A percentile compares a stretch with the other conserved stretches of the same genome.
Evolutionary conservation across 1,284 basidiomycete species (phyloP).

Genomic region (Sporisorium scitamineum): DNA sequence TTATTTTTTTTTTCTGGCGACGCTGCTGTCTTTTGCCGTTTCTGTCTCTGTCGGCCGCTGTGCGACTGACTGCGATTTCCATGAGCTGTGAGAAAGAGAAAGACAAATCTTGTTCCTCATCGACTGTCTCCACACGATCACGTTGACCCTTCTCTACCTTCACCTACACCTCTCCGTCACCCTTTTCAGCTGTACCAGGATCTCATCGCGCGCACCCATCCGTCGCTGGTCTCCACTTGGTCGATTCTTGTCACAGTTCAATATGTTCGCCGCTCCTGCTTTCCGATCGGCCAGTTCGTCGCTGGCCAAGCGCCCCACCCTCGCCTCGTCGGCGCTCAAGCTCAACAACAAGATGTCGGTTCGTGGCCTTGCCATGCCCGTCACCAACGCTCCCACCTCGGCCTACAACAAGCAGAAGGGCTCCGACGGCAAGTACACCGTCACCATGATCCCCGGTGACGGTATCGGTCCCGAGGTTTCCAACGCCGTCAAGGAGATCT

Average conservation of each 20-base stretch:
- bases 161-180: conserved; percentile 6
- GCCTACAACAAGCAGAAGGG: conserved; percentile 66
- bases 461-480: conserved; percentile 98
- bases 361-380: conserved; percentile 58
- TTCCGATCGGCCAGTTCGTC: conserved; percentile 50
- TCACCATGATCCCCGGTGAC: conserved; percentile 91
- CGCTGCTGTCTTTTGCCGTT: neutral
- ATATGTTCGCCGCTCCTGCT: conserved; percentile 43
- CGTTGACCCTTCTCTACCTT: conserved; percentile 8
- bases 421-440: conserved; percentile 84
- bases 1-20: neutral
- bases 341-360: conserved; percentile 45
- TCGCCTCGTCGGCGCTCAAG: conserved; percentile 52
- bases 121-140: conserved; percentile 24
- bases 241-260: neutral
- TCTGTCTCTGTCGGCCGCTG: conserved; percentile 9
- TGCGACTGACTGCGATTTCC: conserved; percentile 4
- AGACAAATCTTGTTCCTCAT: conserved; percentile 23
- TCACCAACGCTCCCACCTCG: conserved; percentile 62
- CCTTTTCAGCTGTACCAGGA: neutral
- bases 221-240: conserved; percentile 4
- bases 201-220: neutral
- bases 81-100: neutral
- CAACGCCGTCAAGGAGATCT: conserved; percentile 94
- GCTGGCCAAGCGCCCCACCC: conserved; percentile 51